phyloP scores from a whole-genome alignment of 2,329 filamentous ascomycete species.

The Trichoderma arundinaceum region DNA sequence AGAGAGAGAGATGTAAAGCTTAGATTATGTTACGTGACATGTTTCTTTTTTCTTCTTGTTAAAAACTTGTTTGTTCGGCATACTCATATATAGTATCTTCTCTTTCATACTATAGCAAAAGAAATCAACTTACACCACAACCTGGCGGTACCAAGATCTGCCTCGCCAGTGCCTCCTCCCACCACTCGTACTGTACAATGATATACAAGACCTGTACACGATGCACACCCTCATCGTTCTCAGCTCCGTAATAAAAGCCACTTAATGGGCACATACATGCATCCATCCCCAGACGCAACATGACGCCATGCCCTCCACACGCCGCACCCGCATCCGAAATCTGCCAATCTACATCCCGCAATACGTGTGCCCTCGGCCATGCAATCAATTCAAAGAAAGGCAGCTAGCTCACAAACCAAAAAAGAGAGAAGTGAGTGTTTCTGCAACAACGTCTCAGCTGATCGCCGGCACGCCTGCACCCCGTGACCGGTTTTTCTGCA shows the following conservation, averaged over 20 bases:
- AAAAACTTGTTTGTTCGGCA: too few species aligned
- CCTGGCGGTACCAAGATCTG: background rate
- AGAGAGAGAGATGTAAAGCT: background rate
- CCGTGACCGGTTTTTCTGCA: slow-evolving; percentile 12
- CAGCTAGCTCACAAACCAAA: too few species aligned
- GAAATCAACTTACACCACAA: slow-evolving; percentile 9
- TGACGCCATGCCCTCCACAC: slow-evolving; percentile 3
- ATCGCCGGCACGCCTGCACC: background rate
- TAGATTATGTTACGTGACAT: slow-evolving; percentile 23
- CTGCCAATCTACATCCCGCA: background rate
- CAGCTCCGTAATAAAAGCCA: background rate
- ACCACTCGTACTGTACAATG: slow-evolving; percentile 1
- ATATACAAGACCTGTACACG: background rate
- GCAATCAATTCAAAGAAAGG: too few species aligned
- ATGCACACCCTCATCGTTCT: background rate
- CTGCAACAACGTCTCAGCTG: slow-evolving; percentile 6
- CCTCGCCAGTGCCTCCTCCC: background rate
- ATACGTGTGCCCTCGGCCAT: background rate
- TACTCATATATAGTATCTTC: background rate
- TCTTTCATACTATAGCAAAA: background rate
- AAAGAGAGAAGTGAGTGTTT: background rate
- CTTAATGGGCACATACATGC: too few species aligned
- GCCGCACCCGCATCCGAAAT: slow-evolving; percentile 7
- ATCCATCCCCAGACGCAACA: background rate
- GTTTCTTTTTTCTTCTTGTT: background rate